Conservation (phyloP, 257 asterid genomes). For the Nicotiana knightiana region DNA sequence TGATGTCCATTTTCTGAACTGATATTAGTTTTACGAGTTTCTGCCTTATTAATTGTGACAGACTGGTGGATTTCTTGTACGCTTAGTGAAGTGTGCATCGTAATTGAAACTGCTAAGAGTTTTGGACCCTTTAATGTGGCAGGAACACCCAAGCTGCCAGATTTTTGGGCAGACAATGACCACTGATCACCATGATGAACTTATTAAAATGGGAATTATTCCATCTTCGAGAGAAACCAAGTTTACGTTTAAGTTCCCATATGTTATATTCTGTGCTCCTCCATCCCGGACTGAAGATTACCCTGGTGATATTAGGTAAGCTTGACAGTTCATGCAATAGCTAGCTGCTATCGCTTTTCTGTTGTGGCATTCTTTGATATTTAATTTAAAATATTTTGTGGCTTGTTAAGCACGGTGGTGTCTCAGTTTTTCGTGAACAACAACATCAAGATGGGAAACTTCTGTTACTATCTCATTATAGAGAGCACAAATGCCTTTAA, state of each 20-base stretch:
- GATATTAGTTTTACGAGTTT: neutral
- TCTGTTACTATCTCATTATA: neutral
- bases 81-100: neutral
- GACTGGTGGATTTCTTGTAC: neutral
- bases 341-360: neutral
- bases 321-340: constrained; percentile 1
- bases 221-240: constrained; percentile 59
- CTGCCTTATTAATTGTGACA: neutral
- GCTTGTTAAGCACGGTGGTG: neutral
- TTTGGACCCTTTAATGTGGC: constrained; percentile 12
- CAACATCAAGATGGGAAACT: neutral
- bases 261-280: constrained; percentile 92
- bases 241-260: constrained; percentile 54
- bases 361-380: neutral
- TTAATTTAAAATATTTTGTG: neutral
- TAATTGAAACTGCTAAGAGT: constrained; percentile 1
- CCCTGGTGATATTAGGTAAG: constrained; percentile 81
- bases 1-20: neutral
- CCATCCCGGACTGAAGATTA: constrained; percentile 66
- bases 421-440: neutral
- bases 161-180: constrained; percentile 79
- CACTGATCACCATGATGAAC: constrained; percentile 74
- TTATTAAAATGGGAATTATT: constrained; percentile 62
- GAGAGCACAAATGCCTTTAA: neutral
- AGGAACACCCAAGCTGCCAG: constrained; percentile 79